Conservation (phyloP, 129 eudicot genomes). For the Pseudognaphalium luteoalbum region DNA sequence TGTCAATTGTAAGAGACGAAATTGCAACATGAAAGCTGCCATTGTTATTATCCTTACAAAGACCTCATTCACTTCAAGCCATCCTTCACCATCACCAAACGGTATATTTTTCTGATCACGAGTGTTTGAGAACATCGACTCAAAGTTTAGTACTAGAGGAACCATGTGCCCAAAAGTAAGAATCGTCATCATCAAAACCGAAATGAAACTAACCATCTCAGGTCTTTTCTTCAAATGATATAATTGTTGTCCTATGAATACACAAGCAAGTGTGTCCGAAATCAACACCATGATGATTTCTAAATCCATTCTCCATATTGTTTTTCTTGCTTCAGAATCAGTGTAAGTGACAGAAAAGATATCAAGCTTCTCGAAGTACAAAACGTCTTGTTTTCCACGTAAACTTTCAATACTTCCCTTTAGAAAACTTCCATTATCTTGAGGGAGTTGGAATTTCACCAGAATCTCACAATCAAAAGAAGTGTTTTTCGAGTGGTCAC, state of each 20-base stretch:
- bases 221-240: conserved; percentile 52
- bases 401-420: conserved; percentile 69
- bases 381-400: conserved; percentile 41
- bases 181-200: conserved; percentile 61
- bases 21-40: conserved; percentile 63
- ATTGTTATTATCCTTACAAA: conserved; percentile 59
- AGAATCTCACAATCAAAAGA: conserved; percentile 64
- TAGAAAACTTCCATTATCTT: conserved; percentile 18
- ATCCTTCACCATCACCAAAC: conserved; percentile 38
- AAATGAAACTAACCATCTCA: conserved; percentile 40
- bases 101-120: conserved; percentile 27
- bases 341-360: conserved; percentile 32
- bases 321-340: conserved; percentile 17
- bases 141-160: conserved; percentile 69
- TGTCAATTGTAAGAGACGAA: conserved; percentile 59
- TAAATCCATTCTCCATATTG: conserved; percentile 73
- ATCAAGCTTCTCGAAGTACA: conserved; percentile 49
- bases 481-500: neutral
- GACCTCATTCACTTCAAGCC: conserved; percentile 71
- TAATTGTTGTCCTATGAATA: conserved; percentile 50
- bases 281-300: conserved; percentile 71
- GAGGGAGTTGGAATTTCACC: conserved; percentile 52
- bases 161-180: conserved; percentile 67
- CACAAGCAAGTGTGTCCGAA: conserved; percentile 59
- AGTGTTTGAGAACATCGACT: conserved; percentile 49